phyloP scores from a whole-genome alignment of 208 protist genomes.

The Trypanosoma melophagium region DNA sequence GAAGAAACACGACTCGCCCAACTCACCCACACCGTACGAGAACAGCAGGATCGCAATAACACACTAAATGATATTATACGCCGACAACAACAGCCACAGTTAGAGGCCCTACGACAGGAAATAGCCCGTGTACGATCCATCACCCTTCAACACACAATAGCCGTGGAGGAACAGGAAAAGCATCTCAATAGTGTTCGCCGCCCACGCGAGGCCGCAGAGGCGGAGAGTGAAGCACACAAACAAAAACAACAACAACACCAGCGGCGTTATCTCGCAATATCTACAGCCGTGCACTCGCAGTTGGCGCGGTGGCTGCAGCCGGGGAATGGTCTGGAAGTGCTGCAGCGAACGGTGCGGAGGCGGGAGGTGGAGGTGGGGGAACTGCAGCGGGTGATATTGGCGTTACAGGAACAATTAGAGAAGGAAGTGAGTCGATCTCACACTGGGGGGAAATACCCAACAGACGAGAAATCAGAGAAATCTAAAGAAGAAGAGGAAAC shows the following conservation, averaged over 20 bases:
- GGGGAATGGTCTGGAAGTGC: constrained; percentile 1
- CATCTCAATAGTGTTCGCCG: constrained; percentile 36
- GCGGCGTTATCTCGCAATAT: constrained; percentile 11
- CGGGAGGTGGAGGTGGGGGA: constrained; percentile 19
- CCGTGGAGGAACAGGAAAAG: constrained; percentile 6
- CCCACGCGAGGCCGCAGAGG: constrained; percentile 24
- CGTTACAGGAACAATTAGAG: no score
- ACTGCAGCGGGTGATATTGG: neutral
- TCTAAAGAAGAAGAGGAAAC: no score
- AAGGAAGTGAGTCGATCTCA: no score
- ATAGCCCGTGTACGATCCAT: constrained; percentile 31
- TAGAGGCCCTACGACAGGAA: constrained; percentile 43
- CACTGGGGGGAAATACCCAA: no score
- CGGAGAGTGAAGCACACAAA: constrained; percentile 6
- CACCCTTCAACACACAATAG: constrained; percentile 21
- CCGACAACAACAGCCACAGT: constrained; percentile 28
- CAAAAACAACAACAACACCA: constrained; percentile 17
- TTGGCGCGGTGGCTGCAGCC: constrained; percentile 12
- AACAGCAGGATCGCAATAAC: constrained; percentile 20
- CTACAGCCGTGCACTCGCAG: constrained; percentile 12
- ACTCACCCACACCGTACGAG: constrained; percentile 17
- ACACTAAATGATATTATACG: constrained; percentile 11
- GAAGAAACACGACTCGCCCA: constrained; percentile 33
- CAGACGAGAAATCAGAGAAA: no score
- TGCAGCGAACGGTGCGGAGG: constrained; percentile 1